Evolutionary conservation across 2,329 filamentous ascomycete genomes (phyloP).

Genomic region (Fusarium transvaalense): DNA sequence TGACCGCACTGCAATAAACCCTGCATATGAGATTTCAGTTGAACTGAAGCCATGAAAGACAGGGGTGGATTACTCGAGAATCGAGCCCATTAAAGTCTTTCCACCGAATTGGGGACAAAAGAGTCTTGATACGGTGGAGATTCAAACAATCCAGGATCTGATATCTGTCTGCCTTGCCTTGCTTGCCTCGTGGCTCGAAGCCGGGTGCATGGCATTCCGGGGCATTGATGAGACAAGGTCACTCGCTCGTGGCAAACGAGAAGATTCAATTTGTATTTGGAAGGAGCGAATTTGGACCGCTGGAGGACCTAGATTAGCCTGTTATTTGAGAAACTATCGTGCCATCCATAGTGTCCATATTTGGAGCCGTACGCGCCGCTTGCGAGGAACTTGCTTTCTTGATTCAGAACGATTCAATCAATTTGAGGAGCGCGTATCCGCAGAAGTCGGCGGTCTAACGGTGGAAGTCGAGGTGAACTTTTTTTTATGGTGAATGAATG

Average conservation of each 20-base stretch:
- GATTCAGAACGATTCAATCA: neutral
- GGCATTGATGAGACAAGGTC: constrained; percentile 28
- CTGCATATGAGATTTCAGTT: constrained; percentile 41
- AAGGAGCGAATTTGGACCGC: neutral
- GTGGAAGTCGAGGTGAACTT: neutral
- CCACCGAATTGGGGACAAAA: neutral
- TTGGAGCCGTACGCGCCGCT: constrained; percentile 10
- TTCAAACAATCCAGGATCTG: constrained; percentile 23
- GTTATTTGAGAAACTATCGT: constrained; percentile 10
- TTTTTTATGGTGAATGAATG: neutral
- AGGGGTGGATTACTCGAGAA: constrained; percentile 36
- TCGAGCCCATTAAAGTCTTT: neutral
- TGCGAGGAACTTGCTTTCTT: constrained; percentile 14
- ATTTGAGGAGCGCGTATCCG: neutral
- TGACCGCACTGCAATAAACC: constrained; percentile 24
- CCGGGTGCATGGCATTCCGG: constrained; percentile 36
- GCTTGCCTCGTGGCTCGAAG: constrained; percentile 38
- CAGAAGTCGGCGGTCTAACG: neutral
- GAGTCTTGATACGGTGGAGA: constrained; percentile 15
- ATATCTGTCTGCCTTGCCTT: constrained; percentile 7
- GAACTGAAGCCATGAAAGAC: constrained; percentile 26
- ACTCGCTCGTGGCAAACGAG: constrained; percentile 2
- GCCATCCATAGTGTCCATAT: constrained; percentile 5
- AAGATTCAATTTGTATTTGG: neutral
- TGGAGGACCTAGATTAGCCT: neutral